A percentile compares a stretch with the other conserved stretches of the same genome.
These are phyloP conservation scores for Colletotrichum zoysiae DNA, from an alignment of 2,329 filamentous ascomycete genomes.

Conservation along the genomic window DNA sequence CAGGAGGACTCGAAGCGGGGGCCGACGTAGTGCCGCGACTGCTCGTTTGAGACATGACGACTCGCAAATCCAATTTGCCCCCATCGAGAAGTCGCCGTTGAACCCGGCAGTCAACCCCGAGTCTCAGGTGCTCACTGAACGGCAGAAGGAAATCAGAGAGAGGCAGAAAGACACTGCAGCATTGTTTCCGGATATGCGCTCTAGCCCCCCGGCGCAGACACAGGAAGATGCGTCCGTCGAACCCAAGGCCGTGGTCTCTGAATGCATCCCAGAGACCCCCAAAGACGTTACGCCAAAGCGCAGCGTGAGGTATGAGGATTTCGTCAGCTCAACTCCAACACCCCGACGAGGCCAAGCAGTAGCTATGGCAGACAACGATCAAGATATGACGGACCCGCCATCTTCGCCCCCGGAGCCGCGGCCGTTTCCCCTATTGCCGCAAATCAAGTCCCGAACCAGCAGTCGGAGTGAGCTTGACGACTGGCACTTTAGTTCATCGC, in stretches of 20 bases:
- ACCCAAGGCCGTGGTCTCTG: conserved; percentile 25
- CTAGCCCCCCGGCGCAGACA: conserved; percentile 57
- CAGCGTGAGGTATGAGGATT: conserved; percentile 60
- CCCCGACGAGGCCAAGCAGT: conserved; percentile 67
- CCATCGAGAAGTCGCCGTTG: conserved; percentile 71
- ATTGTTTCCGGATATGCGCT: conserved; percentile 77
- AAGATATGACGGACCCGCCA: conserved; percentile 64
- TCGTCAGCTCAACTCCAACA: conserved; percentile 71
- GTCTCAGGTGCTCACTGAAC: conserved; percentile 82
- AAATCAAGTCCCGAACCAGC: conserved; percentile 64
- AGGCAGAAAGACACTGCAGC: conserved; percentile 74
- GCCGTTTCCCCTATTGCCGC: conserved; percentile 63
- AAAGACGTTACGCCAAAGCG: conserved; percentile 61
- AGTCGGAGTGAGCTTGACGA: conserved; percentile 56
- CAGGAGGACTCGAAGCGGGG: conserved; percentile 26
- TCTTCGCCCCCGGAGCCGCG: conserved; percentile 71
- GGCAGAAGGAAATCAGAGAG: conserved; percentile 82
- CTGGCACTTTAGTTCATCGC: conserved; percentile 70
- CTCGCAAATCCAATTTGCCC: conserved; percentile 83
- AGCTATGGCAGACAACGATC: conserved; percentile 60
- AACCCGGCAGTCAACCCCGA: conserved; percentile 62
- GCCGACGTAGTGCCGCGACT: conserved; percentile 48
- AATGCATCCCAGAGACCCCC: conserved; percentile 42
- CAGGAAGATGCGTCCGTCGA: conserved; percentile 30
- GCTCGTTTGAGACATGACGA: conserved; percentile 79